Base-by-base conservation (phyloP, 2,329 filamentous ascomycete species). In the Cordyceps tenuipes region DNA sequence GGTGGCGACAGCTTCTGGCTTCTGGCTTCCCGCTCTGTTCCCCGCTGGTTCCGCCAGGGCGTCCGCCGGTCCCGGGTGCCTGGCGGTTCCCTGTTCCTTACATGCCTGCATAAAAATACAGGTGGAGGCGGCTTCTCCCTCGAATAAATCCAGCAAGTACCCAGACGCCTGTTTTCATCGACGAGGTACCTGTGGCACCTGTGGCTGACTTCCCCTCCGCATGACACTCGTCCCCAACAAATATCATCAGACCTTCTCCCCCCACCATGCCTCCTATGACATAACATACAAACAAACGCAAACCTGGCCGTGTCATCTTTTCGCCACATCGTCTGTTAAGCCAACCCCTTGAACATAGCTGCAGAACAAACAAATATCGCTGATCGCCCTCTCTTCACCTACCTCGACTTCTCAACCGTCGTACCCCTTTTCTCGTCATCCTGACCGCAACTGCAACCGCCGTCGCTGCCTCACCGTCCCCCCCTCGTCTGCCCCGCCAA, bases 191-290 rank as follows among this genome's bases (percentile, higher is more conserved):
- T 36, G 23, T 23, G 23, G 23, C 23, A 23, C 23, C 9, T 8
- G 34, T 36, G 34, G 34, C 34, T 10, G 7, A 36, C 8, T 12
- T 10, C 12, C 34, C 34, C 12, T 10, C 15, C 3, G 50, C 36
- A 17, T 17, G 50, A 17, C 29, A 19, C 5, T 13, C 23, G 15
- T 36, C 57, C 57, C 57, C 57, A 59, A 59, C 57, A 53, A 53
- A 59, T 59, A 59, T 59, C 57, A 48, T 59, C 57, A 59, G 57
- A 59, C 57, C 47, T 59, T 29, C n/a, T 34, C 41, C 46, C 41
- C 29, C 29, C 29, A 23, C 23, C 23, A 23, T 23, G 4, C 23
- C 23, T 3, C 23, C 23, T 23, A 31, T 47, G 36, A 51, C 56
- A 36, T 58, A 58, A 41, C 39, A 29, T 29, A 29, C 6, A 29